Evolutionary conservation across 202 grass and related monocot species (phyloP).

Genomic region (Elaeis oleifera): DNA sequence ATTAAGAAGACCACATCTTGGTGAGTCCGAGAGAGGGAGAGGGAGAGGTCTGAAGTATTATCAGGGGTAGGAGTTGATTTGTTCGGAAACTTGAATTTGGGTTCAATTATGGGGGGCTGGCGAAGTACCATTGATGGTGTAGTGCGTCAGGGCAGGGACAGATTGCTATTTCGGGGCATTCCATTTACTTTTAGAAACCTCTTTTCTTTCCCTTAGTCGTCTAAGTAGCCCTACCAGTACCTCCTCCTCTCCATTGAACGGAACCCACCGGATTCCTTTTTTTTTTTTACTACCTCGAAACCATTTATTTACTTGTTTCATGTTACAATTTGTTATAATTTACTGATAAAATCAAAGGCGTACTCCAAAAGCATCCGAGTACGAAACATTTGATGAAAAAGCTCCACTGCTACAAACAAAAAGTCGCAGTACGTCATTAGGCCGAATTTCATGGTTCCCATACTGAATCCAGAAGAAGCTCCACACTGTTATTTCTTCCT

Average conservation of each 20-base stretch:
- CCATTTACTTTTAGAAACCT: constrained; percentile 85
- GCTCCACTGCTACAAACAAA: constrained; percentile 2
- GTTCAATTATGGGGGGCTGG: constrained; percentile 28
- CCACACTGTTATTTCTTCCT: too few relatives aligned
- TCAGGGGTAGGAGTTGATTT: constrained; percentile 5
- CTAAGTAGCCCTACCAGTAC: constrained; percentile 29
- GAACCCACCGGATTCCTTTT: constrained; percentile 30
- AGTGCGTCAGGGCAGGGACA: constrained; percentile 49
- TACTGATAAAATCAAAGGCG: too few relatives aligned
- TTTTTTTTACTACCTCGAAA: constrained; percentile 9
- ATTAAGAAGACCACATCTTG: too few relatives aligned
- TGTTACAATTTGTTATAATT: too few relatives aligned
- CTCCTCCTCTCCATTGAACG: constrained; percentile 25
- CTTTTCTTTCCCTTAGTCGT: constrained; percentile 45
- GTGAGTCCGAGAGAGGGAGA: too few relatives aligned
- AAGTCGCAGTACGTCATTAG: too few relatives aligned
- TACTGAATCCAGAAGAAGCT: too few relatives aligned
- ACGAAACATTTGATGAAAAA: background rate
- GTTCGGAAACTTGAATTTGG: constrained; percentile 11
- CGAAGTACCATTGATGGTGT: constrained; percentile 19
- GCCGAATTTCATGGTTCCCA: too few relatives aligned
- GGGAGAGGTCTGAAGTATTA: too few relatives aligned
- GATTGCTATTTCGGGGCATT: constrained; percentile 47
- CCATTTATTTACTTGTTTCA: background rate
- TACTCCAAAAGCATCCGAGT: too few relatives aligned